These are phyloP conservation scores for Typha latifolia DNA, from an alignment of 176 grass and related monocot genomes.

Conservation along the genomic window DNA sequence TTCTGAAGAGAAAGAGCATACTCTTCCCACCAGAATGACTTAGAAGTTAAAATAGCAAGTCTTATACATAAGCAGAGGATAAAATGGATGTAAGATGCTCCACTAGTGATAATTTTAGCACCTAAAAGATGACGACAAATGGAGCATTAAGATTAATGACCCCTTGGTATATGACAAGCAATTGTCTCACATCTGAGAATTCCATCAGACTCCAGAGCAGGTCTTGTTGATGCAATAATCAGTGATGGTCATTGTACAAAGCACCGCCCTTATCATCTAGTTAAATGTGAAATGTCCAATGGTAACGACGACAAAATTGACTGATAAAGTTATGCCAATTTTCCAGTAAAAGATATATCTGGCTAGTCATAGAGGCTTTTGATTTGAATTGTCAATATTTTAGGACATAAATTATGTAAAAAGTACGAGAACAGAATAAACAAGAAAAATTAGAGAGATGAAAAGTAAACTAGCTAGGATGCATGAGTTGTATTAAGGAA, in stretches of 20 bases:
- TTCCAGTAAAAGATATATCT: not conserved
- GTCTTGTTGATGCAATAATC: not conserved
- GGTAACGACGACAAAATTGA: not conserved
- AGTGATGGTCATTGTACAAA: not conserved
- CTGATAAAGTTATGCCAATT: not conserved
- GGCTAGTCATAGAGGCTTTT: not conserved
- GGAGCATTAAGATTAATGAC: too few species aligned
- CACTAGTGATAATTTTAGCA: too few species aligned
- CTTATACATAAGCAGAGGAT: too few species aligned
- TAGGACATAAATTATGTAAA: not conserved
- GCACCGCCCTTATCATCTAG: not conserved
- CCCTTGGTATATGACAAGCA: too few species aligned
- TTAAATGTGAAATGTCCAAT: not conserved
- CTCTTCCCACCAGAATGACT: not conserved
- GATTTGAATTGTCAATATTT: not conserved
- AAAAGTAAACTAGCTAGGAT: too few species aligned
- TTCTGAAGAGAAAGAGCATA: not conserved
- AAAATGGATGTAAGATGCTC: too few species aligned
- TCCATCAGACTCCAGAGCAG: not conserved
- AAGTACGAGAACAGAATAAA: not conserved
- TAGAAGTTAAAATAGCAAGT: not conserved
- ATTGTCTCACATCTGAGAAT: too few species aligned
- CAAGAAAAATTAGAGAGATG: constrained; percentile 1
- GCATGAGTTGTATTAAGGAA: too few species aligned
- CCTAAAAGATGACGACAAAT: too few species aligned